Evolutionary conservation across 306 rosid species (phyloP).

Genomic region (Vigna reflexopilosa): DNA sequence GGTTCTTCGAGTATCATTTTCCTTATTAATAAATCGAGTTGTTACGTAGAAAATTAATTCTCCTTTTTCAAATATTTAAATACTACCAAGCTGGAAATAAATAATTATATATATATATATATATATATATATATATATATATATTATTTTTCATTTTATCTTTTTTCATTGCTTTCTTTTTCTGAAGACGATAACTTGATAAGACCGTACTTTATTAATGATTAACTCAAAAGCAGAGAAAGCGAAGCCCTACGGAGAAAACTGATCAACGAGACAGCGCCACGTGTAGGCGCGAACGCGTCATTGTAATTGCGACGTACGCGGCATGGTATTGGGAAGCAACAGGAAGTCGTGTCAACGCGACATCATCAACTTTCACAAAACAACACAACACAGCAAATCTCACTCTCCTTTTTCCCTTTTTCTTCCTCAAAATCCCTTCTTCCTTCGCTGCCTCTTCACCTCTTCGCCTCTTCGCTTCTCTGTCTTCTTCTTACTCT

Average conservation of each 20-base stretch:
- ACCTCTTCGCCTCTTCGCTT: background rate
- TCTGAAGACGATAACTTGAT: too few species aligned
- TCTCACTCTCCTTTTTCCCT: slow-evolving; percentile 34
- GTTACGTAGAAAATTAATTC: too few species aligned
- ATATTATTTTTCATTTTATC: too few species aligned
- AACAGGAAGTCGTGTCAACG: slow-evolving; percentile 57
- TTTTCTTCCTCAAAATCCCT: background rate
- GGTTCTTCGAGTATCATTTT: too few species aligned
- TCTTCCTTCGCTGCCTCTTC: background rate
- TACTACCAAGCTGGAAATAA: too few species aligned
- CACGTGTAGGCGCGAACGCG: slow-evolving; percentile 45
- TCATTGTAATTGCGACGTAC: slow-evolving; percentile 41
- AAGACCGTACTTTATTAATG: background rate
- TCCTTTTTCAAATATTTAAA: too few species aligned
- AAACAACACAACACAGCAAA: too few species aligned
- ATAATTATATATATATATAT: too few species aligned
- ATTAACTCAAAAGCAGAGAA: background rate
- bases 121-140: too few species aligned
- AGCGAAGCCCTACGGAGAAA: background rate
- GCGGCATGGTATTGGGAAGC: slow-evolving; percentile 45
- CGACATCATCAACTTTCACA: slow-evolving; percentile 20
- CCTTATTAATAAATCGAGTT: too few species aligned
- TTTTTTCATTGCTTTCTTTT: too few species aligned
- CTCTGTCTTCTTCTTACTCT: slow-evolving; percentile 23
- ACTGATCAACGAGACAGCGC: background rate